phyloP scores from a whole-genome alignment of 192 early-diverging fungal genomes.

The Gamsiella multidivaricata region DNA sequence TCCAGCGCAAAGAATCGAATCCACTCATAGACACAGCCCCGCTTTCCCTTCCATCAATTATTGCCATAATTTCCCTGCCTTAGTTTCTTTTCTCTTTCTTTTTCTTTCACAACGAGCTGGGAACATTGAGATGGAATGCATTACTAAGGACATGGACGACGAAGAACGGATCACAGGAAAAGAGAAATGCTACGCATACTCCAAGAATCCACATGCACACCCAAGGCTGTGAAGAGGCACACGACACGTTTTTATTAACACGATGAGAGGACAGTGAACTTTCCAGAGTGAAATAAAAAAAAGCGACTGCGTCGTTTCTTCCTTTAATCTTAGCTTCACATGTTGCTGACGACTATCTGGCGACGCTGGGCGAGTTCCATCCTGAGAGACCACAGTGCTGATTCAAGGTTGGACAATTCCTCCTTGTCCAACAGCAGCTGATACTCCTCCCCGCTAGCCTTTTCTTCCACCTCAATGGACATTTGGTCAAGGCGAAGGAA shows the following conservation, averaged over 20 bases:
- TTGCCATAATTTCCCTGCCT: background rate
- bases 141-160: background rate
- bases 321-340: too few species aligned
- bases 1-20: background rate
- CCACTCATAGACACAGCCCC: too few species aligned
- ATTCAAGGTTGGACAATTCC: slow-evolving; percentile 3
- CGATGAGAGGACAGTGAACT: slow-evolving; percentile 23
- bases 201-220: background rate
- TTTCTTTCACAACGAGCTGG: background rate
- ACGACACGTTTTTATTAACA: slow-evolving; percentile 6
- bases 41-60: too few species aligned
- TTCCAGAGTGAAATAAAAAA: slow-evolving; percentile 33
- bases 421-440: slow-evolving; percentile 21
- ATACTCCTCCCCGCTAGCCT: slow-evolving; percentile 31
- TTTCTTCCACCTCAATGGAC: slow-evolving; percentile 14
- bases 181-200: background rate
- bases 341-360: background rate
- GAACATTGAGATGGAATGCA: background rate
- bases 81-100: background rate
- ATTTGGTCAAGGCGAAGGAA: slow-evolving; percentile 7
- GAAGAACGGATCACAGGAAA: background rate
- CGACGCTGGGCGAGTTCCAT: background rate
- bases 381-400: slow-evolving; percentile 4
- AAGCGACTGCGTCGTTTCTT: slow-evolving; percentile 1
- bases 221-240: background rate